These are phyloP conservation scores for Gynandropsis gynandra DNA, from an alignment of 345 rosid genomes.

Conservation along the genomic window DNA sequence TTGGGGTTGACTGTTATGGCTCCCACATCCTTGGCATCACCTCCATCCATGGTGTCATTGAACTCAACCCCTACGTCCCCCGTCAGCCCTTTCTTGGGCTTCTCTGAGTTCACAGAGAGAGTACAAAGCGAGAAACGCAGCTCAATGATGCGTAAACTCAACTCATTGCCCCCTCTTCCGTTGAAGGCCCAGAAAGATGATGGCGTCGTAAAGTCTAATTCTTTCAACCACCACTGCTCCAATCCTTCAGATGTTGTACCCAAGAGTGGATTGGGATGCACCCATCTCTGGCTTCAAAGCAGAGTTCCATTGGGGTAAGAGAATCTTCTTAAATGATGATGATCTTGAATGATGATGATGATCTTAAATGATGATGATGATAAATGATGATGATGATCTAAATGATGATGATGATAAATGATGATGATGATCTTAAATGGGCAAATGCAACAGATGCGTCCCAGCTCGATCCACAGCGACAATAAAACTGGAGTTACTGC, in stretches of 20 bases:
- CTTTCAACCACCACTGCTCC: slow-evolving; percentile 38
- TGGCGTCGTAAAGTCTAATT: slow-evolving; percentile 27
- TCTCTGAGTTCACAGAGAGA: slow-evolving; percentile 50
- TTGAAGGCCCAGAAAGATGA: slow-evolving; percentile 33
- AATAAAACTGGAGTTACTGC: slow-evolving; percentile 87
- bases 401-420: slow-evolving; percentile 12
- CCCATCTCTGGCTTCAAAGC: slow-evolving; percentile 98
- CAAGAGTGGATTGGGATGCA: slow-evolving; percentile 58
- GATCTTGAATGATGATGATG: slow-evolving; percentile 10
- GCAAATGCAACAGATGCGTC: slow-evolving; percentile 53
- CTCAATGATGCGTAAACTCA: slow-evolving; percentile 26
- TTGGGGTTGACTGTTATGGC: slow-evolving; percentile 86
- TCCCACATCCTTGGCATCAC: slow-evolving; percentile 79
- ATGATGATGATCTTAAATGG: slow-evolving; percentile 21
- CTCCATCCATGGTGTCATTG: slow-evolving; percentile 82
- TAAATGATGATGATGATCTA: slow-evolving; percentile 6
- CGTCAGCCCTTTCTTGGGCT: slow-evolving; percentile 52
- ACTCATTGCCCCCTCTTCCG: slow-evolving; percentile 28
- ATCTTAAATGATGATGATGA: slow-evolving; percentile 17
- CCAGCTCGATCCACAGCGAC: slow-evolving; percentile 87
- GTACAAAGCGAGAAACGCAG: slow-evolving; percentile 35
- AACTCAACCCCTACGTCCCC: slow-evolving; percentile 65
- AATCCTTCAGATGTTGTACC: slow-evolving; percentile 57
- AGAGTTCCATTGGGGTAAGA: slow-evolving; percentile 92
- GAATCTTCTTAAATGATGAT: slow-evolving; percentile 23